Percentiles rank a stretch among this genome's conserved stretches.
Conservation (phyloP, 441 rosid genomes). For the Mallotus japonicus region DNA sequence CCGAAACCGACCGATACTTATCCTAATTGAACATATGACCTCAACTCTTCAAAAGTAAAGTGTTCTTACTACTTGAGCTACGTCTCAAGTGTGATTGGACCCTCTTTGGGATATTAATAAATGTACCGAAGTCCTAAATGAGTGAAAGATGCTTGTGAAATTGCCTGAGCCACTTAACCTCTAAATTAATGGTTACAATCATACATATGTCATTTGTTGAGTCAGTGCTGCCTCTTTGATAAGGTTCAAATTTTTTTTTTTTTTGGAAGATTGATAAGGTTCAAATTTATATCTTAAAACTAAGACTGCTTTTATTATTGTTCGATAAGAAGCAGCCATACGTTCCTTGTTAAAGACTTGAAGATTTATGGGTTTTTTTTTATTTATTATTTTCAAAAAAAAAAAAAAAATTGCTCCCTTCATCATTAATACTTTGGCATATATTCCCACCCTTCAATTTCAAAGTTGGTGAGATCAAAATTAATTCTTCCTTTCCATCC, state of each 20-base stretch:
- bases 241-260: not conserved
- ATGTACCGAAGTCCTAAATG: constrained; percentile 10
- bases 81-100: no score
- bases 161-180: constrained; percentile 28
- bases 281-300: not conserved
- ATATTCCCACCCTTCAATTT: not conserved
- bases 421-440: constrained; percentile 2
- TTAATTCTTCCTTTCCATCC: not conserved
- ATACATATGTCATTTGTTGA: not conserved
- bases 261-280: no score
- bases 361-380: not conserved
- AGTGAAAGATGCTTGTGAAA: constrained; percentile 33
- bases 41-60: no score
- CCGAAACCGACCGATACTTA: no score
- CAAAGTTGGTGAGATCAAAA: constrained; percentile 1
- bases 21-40: no score
- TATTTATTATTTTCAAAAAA: not conserved
- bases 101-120: not conserved
- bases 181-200: no score
- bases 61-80: no score
- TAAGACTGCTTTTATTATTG: constrained; percentile 1
- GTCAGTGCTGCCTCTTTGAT: not conserved
- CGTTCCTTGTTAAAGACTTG: not conserved
- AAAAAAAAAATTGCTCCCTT: not conserved
- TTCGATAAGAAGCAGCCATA: constrained; percentile 5